These are phyloP conservation scores for Cyclotella cryptica DNA, from an alignment of 108 stramenopile species.

Conservation along the genomic window DNA sequence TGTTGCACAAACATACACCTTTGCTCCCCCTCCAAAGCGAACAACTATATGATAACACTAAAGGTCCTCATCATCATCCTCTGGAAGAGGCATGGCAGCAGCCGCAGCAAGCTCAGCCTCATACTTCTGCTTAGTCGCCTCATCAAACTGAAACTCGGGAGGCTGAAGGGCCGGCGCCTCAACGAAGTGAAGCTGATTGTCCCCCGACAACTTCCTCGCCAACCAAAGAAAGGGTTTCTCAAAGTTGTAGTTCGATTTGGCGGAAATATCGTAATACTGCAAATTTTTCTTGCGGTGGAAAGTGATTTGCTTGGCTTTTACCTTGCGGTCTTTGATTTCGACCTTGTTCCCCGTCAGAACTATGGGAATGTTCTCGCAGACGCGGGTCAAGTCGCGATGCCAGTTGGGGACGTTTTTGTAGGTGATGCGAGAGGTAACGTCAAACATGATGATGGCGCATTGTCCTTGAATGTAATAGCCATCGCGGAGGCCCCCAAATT, in stretches of 20 bases:
- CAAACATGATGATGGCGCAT: slow-evolving; percentile 99
- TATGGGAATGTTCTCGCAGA: slow-evolving; percentile 99
- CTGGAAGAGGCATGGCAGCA: slow-evolving; percentile 94
- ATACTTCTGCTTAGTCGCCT: slow-evolving; percentile 88
- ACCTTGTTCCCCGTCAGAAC: slow-evolving; percentile 99
- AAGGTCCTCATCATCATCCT: slow-evolving; percentile 97
- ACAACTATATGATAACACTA: slow-evolving; percentile 42
- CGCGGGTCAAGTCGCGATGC: slow-evolving; percentile 98
- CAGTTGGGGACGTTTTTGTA: slow-evolving; percentile 99
- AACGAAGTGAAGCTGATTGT: slow-evolving; percentile 96
- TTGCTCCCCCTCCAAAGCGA: not conserved
- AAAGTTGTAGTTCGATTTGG: slow-evolving; percentile 99
- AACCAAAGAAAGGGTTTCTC: slow-evolving; percentile 99
- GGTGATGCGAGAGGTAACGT: slow-evolving; percentile 97
- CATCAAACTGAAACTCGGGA: slow-evolving; percentile 95
- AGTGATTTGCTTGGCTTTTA: slow-evolving; percentile 99
- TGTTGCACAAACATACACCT: not conserved
- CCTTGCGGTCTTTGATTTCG: slow-evolving; percentile 99
- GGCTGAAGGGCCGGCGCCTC: slow-evolving; percentile 98
- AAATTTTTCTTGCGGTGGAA: slow-evolving; percentile 99
- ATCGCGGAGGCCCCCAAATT: slow-evolving; percentile 98
- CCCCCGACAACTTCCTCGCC: slow-evolving; percentile 97
- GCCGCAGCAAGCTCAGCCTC: slow-evolving; percentile 90
- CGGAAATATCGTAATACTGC: slow-evolving; percentile 99
- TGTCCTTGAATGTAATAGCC: slow-evolving; percentile 99